Base-by-base conservation (phyloP, 306 rosid genomes). In the Myrica gale region DNA sequence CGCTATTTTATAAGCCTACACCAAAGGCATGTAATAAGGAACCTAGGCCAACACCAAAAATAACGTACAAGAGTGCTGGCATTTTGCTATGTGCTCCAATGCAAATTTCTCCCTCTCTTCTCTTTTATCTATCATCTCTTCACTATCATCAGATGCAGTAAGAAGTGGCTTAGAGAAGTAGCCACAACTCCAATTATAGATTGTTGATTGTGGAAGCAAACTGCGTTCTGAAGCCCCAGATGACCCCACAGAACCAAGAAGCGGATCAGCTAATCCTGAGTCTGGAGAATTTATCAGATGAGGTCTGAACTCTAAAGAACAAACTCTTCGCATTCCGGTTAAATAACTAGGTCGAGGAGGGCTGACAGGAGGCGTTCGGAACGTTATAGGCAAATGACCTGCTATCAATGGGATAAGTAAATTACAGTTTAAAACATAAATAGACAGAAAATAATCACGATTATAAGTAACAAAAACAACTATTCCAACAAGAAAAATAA, bases 331-430 rank as follows among this genome's bases (percentile, higher is more conserved):
- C 84, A 95, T 90, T 85, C 97, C 93, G 23, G 96, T 75, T 60
- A 96, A 82, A 80, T 89, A 90, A 83, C 84, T 92, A 71, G 92
- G 79, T 73, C 96, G 89, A 74, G 99, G 98, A 85, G 99, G 99
- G 76, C 99, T 96, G 74, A 96, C 99, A 62, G 98, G 99, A 76
- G 99, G 98, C 73, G 99, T 96, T 86, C 97, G 96, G 78, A 92
- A 95, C 71, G 95, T 85, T 62, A 91, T 84, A 56, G 99, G 91
- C 81, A 88, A 78, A 74, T 86, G 98, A 82, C 98, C 98, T 96
- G 87, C 76, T 63, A 80, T 71, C 44, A 78, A 83, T 57, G 82
- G 71, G 46, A 50, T 39, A 46, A 32, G n/a, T 13, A 56, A 61
- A 76, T 26, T 9, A 45, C 8, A 6, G 55, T 46, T 37, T 17